A percentile compares a stretch with the other conserved stretches of the same genome.
Evolutionary conservation across 192 early-diverging fungal genomes (phyloP).

Genomic region (Backusella luteola): DNA sequence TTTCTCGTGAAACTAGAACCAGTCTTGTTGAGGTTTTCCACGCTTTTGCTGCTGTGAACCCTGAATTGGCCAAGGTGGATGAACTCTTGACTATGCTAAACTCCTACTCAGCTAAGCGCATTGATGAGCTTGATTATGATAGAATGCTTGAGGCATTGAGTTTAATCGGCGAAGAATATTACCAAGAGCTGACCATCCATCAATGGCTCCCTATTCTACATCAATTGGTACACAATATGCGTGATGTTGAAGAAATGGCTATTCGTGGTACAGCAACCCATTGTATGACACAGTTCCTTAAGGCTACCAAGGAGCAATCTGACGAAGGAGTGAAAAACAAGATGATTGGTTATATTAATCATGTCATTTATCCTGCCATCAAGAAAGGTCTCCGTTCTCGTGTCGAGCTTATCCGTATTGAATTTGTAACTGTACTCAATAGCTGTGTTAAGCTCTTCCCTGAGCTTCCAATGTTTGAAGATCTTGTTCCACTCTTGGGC

Average conservation of each 20-base stretch:
- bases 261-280: slow-evolving; percentile 80
- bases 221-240: slow-evolving; percentile 81
- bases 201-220: slow-evolving; percentile 92
- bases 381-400: slow-evolving; percentile 62
- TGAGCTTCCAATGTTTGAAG: slow-evolving; percentile 54
- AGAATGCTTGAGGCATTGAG: slow-evolving; percentile 75
- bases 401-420: slow-evolving; percentile 60
- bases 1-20: slow-evolving; percentile 59
- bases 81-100: slow-evolving; percentile 75
- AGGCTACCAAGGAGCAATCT: slow-evolving; percentile 37
- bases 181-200: slow-evolving; percentile 55
- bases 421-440: slow-evolving; percentile 68
- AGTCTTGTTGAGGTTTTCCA: slow-evolving; percentile 62
- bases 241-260: slow-evolving; percentile 84
- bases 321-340: slow-evolving; percentile 29
- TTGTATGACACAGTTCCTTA: slow-evolving; percentile 73
- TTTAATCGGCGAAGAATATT: slow-evolving; percentile 67
- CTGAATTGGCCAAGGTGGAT: slow-evolving; percentile 48
- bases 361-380: slow-evolving; percentile 69
- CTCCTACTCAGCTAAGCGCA: slow-evolving; percentile 63
- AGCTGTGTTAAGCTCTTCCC: slow-evolving; percentile 62
- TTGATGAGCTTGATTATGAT: slow-evolving; percentile 91
- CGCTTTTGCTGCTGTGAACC: slow-evolving; percentile 62
- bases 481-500: slow-evolving; percentile 63
- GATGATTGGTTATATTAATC: slow-evolving; percentile 50